phyloP scores from a whole-genome alignment of 805 yeast species.

The Candida adriatica region DNA sequence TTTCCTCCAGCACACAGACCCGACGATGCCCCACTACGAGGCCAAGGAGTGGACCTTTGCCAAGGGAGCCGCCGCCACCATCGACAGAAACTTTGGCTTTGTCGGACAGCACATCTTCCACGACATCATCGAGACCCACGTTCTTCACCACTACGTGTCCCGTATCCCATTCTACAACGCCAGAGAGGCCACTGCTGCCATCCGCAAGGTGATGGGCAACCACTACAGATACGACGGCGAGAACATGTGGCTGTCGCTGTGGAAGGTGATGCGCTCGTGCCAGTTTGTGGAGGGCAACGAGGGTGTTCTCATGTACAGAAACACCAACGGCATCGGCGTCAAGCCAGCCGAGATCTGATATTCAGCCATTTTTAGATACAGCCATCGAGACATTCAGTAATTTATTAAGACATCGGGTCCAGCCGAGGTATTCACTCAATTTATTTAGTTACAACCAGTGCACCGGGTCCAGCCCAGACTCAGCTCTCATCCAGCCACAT shows the following conservation, averaged over 20 bases:
- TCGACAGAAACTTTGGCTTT: conserved; percentile 79
- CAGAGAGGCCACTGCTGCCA: conserved; percentile 71
- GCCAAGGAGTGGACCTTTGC: conserved; percentile 76
- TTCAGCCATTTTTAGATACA: too few relatives aligned
- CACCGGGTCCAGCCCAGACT: too few relatives aligned
- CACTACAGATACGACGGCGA: conserved; percentile 63
- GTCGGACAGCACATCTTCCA: conserved; percentile 76
- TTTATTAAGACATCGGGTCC: too few relatives aligned
- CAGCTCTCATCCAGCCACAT: conserved; percentile 17
- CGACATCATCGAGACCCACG: conserved; percentile 88
- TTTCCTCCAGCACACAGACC: conserved; percentile 77
- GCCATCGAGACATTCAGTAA: too few relatives aligned
- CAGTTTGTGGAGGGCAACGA: conserved; percentile 70
- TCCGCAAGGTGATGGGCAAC: conserved; percentile 78
- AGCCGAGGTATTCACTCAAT: too few relatives aligned
- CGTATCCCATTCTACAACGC: conserved; percentile 86
- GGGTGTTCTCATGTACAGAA: conserved; percentile 71
- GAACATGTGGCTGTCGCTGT: conserved; percentile 65
- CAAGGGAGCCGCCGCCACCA: conserved; percentile 86
- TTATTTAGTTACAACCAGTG: too few relatives aligned
- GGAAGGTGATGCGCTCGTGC: conserved; percentile 57
- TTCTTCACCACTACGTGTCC: conserved; percentile 76
- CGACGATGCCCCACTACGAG: conserved; percentile 73
- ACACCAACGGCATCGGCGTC: conserved; percentile 54
- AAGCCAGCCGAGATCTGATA: conserved; percentile 10